Evolutionary conservation across 2,329 filamentous ascomycete genomes (phyloP).

Genomic region (Colletotrichum godetiae): DNA sequence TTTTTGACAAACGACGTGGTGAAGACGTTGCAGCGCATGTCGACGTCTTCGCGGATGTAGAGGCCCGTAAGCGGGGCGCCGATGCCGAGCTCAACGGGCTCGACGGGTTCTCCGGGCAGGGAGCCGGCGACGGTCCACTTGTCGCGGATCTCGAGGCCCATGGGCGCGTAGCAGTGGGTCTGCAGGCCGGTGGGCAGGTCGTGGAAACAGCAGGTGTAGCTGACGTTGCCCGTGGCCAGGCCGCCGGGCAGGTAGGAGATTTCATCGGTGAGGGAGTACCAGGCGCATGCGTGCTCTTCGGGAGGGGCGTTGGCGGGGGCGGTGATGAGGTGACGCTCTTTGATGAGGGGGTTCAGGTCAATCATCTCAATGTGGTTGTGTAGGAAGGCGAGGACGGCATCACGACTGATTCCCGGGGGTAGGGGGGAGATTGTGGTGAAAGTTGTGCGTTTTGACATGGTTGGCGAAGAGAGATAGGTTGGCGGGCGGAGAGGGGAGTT

Average conservation of each 20-base stretch:
- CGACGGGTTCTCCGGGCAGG: slow-evolving; percentile 75
- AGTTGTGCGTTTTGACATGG: slow-evolving; percentile 76
- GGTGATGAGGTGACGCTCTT: slow-evolving; percentile 75
- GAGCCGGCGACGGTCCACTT: slow-evolving; percentile 83
- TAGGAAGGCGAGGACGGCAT: slow-evolving; percentile 79
- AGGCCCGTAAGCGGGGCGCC: slow-evolving; percentile 75
- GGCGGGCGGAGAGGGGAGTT: not conserved
- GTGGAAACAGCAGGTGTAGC: slow-evolving; percentile 85
- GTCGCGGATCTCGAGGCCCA: slow-evolving; percentile 81
- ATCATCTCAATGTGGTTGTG: slow-evolving; percentile 87
- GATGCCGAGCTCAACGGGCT: slow-evolving; percentile 74
- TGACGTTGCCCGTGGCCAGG: slow-evolving; percentile 73
- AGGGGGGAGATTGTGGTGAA: slow-evolving; percentile 86
- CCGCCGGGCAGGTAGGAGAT: slow-evolving; percentile 80
- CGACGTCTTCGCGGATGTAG: slow-evolving; percentile 87
- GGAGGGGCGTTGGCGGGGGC: slow-evolving; percentile 73
- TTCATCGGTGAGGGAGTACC: slow-evolving; percentile 84
- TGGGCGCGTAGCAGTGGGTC: slow-evolving; percentile 86
- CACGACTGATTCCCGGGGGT: slow-evolving; percentile 73
- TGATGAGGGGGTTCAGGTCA: slow-evolving; percentile 85
- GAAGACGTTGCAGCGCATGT: slow-evolving; percentile 83
- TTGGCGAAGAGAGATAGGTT: slow-evolving; percentile 35
- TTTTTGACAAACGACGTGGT: slow-evolving; percentile 83
- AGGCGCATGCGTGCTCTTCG: slow-evolving; percentile 78
- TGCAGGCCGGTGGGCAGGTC: slow-evolving; percentile 77